Evolutionary conservation across 2,329 filamentous ascomycete species (phyloP).

Genomic region (Aspergillus sergii): DNA sequence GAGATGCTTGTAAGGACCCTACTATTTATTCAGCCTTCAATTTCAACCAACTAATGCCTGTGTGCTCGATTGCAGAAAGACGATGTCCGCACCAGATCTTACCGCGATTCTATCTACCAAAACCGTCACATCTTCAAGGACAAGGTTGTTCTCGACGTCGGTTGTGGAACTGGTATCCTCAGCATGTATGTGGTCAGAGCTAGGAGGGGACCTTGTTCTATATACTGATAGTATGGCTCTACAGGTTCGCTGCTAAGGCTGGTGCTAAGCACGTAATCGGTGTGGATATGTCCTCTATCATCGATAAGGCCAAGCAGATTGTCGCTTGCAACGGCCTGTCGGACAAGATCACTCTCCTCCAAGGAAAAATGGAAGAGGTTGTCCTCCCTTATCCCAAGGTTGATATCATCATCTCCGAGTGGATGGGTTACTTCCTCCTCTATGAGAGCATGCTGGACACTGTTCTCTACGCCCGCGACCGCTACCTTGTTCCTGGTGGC

Average conservation of each 20-base stretch:
- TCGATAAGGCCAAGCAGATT: slow-evolving; percentile 96
- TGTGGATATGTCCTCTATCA: slow-evolving; percentile 99
- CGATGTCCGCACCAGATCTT: slow-evolving; percentile 93
- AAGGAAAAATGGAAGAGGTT: slow-evolving; percentile 99
- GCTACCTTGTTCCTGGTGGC: slow-evolving; percentile 81
- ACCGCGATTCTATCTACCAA: slow-evolving; percentile 96
- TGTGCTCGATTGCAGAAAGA: slow-evolving; percentile 70
- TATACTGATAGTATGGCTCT: slow-evolving; percentile 19
- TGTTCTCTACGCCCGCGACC: slow-evolving; percentile 92
- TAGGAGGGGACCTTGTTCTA: slow-evolving; percentile 5
- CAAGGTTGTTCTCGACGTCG: slow-evolving; percentile 93
- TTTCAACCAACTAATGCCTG: slow-evolving; percentile 3
- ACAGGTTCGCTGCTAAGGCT: slow-evolving; percentile 92
- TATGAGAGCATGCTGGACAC: slow-evolving; percentile 99
- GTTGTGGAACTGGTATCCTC: slow-evolving; percentile 95
- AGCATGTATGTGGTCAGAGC: slow-evolving; percentile 73
- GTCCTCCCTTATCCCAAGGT: slow-evolving; percentile 90
- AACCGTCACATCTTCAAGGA: slow-evolving; percentile 93
- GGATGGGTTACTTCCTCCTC: slow-evolving; percentile 99
- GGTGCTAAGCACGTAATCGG: slow-evolving; percentile 98
- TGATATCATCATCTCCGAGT: slow-evolving; percentile 99
- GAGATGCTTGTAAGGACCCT: slow-evolving; percentile 84
- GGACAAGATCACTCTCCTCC: slow-evolving; percentile 94
- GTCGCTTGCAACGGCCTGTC: slow-evolving; percentile 88
- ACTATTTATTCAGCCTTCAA: slow-evolving; percentile 3